Evolutionary conservation across 306 rosid species (phyloP).

Genomic region (Prunus kanzakura): DNA sequence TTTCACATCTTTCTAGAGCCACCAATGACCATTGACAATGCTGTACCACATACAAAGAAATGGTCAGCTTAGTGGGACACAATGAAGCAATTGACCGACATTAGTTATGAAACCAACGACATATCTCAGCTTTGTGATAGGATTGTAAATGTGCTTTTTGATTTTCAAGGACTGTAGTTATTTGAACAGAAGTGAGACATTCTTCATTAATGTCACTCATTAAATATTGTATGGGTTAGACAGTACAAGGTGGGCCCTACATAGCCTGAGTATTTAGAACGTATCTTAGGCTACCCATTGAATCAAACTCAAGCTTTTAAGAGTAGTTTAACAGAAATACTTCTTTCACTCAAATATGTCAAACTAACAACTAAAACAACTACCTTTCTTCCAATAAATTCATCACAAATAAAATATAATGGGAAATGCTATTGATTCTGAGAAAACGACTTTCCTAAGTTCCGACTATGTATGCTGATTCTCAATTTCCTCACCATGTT

Average conservation of each 20-base stretch:
- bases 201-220: constrained; percentile 51
- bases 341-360: constrained; percentile 43
- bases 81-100: constrained; percentile 61
- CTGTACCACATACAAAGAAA: constrained; percentile 57
- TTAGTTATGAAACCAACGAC: constrained; percentile 57
- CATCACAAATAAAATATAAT: too few relatives aligned
- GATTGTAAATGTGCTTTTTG: constrained; percentile 42
- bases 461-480: too few relatives aligned
- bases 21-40: constrained; percentile 68
- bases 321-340: constrained; percentile 48
- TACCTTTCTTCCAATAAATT: too few relatives aligned
- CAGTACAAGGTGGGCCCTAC: constrained; percentile 48
- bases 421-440: too few relatives aligned
- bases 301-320: constrained; percentile 57
- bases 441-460: too few relatives aligned
- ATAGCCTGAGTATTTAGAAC: constrained; percentile 66
- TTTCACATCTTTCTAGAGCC: constrained; percentile 53
- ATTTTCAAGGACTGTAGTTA: constrained; percentile 43
- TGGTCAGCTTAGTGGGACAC: constrained; percentile 94
- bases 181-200: constrained; percentile 60
- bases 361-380: too few relatives aligned
- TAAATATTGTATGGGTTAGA: constrained; percentile 77
- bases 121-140: constrained; percentile 57
- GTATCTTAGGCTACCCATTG: constrained; percentile 70
- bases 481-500: too few relatives aligned